These are phyloP conservation scores for Arthroderma sp. DNA, from an alignment of 2,329 filamentous ascomycete genomes.

Conservation along the genomic window DNA sequence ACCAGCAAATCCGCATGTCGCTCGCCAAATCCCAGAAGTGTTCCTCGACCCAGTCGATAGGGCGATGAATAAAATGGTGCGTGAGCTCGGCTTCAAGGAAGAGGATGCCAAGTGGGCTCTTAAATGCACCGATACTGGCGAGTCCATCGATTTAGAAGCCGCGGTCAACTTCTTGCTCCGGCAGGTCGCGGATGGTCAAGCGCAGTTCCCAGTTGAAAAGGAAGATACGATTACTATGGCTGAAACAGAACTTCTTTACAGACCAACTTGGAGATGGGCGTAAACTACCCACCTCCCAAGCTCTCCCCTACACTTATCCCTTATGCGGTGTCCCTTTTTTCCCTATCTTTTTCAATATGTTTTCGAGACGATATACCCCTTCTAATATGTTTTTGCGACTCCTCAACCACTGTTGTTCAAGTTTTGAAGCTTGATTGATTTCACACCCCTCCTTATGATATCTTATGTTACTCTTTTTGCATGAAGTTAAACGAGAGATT, in stretches of 20 bases:
- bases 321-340: no score
- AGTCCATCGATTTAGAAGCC: slow-evolving; percentile 44
- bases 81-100: slow-evolving; percentile 45
- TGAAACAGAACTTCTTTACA: slow-evolving; percentile 5
- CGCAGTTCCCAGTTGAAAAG: neutral
- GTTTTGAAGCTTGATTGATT: no score
- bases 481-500: no score
- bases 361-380: no score
- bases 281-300: slow-evolving; percentile 9
- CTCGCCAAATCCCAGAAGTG: slow-evolving; percentile 15
- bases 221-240: neutral
- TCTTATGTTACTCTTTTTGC: no score
- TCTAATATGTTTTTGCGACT: no score
- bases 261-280: slow-evolving; percentile 28
- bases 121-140: slow-evolving; percentile 46
- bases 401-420: no score
- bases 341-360: no score
- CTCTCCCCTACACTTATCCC: neutral
- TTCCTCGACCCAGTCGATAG: slow-evolving; percentile 42
- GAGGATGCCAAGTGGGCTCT: slow-evolving; percentile 45
- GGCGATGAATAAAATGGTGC: slow-evolving; percentile 43
- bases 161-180: slow-evolving; percentile 43
- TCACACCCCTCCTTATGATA: no score
- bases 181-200: slow-evolving; percentile 11
- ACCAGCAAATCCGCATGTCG: slow-evolving; percentile 9